Base-by-base conservation (phyloP, 2,329 filamentous ascomycete species). In the Aspergillus neoniger region DNA sequence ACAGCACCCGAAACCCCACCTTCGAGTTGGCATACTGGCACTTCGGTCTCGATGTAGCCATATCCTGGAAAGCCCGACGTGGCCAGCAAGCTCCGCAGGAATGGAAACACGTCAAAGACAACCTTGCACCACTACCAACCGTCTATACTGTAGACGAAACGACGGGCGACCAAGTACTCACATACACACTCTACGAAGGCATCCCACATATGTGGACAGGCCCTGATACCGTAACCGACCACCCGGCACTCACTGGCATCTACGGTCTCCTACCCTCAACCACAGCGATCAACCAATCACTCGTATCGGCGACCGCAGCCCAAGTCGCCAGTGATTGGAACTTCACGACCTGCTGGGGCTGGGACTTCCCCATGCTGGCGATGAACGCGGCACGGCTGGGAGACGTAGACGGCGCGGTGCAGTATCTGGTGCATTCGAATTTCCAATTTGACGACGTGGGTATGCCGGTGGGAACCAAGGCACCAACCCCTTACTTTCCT, bases 21-120 rank as follows among this genome's bases (percentile, higher is more conserved):
- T 88, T 87, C 58, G 85, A 88, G 72, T 73, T 79, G 4, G 82
- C 85, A 6, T 88, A 88, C 70, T 87, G 85, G 85, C 78, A 82
- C 15, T 87, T 87, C 61, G 85, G 85, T 1, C 77, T 87, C 15
- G 79, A 83, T 23, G 70, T 86, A 1, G 85, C 85, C 3, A 74
- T 77, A 2, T 65, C 72, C 9, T 88, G 85, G 85, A 83, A 83
- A 67, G 60, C 72, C 50, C 76, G 84, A 3, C 81, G 82, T 51
- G 73, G 73, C 2, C 72, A 79, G n/a, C 48, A 74, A 0, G 70
- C 80, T 0, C 84, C 85, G 0, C 49, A 66, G 0, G 65, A 69
- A 2, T 88, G 85, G 85, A 70, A 69, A 0, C 70, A 69, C 1
- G 82, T 87, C 3, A 75, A 78, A 23, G 76, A 83, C 10, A 79